A percentile compares a stretch with the other conserved stretches of the same genome.
These are phyloP conservation scores for Paramecium primaurelia DNA, from an alignment of 73 alveolate species.

Conservation along the genomic window DNA sequence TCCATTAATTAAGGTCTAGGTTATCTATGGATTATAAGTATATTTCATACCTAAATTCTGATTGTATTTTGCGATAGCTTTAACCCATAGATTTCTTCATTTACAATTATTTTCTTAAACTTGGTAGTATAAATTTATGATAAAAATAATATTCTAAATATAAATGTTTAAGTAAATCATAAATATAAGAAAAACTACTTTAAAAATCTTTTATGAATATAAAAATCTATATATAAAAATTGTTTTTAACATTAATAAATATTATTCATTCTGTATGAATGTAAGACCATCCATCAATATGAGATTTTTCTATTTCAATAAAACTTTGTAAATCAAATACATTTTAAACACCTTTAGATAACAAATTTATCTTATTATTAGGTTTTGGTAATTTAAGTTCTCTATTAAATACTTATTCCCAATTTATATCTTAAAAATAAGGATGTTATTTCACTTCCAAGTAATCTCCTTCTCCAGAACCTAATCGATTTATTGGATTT, in stretches of 20 bases:
- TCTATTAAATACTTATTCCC: not conserved
- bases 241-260: not conserved
- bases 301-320: not conserved
- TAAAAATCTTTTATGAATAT: too few species aligned
- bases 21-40: not conserved
- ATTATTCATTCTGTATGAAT: not conserved
- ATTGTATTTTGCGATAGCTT: not conserved
- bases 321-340: not conserved
- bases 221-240: not conserved
- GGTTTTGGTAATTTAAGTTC: not conserved
- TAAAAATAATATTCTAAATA: not conserved
- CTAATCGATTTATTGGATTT: not conserved
- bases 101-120: not conserved
- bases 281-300: not conserved
- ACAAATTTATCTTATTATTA: not conserved
- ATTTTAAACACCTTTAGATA: not conserved
- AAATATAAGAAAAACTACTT: too few species aligned
- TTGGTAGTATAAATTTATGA: not conserved
- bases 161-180: too few species aligned
- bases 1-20: not conserved
- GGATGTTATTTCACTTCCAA: not conserved
- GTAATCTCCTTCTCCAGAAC: not conserved
- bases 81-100: not conserved
- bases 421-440: not conserved
- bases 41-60: not conserved